These are phyloP conservation scores for Saturnispora zaruensis DNA, from an alignment of 805 yeast genomes.

Conservation along the genomic window DNA sequence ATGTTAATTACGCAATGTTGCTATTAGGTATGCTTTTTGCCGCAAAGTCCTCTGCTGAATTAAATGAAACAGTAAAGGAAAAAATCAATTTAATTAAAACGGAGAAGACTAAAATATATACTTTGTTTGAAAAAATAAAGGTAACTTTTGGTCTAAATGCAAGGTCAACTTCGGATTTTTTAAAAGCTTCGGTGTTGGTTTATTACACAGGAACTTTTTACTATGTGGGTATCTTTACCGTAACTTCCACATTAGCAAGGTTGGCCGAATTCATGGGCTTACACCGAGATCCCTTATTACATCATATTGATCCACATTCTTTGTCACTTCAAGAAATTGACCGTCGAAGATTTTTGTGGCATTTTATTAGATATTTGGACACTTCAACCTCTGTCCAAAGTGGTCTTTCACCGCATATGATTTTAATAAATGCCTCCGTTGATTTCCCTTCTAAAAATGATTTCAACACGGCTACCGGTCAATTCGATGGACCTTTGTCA, in stretches of 20 bases:
- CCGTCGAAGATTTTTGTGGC: constrained; percentile 12
- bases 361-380: constrained; percentile 13
- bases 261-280: constrained; percentile 15
- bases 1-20: constrained; percentile 11
- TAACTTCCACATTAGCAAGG: constrained; percentile 12
- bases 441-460: constrained; percentile 13
- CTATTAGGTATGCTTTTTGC: constrained; percentile 13
- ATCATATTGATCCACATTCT: constrained; percentile 9
- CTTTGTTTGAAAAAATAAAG: constrained; percentile 12
- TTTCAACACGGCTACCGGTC: constrained; percentile 8
- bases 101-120: constrained; percentile 3
- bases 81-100: neutral
- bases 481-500: constrained; percentile 14
- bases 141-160: constrained; percentile 6
- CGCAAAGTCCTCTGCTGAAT: constrained; percentile 8
- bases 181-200: constrained; percentile 12
- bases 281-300: constrained; percentile 14
- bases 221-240: constrained; percentile 11
- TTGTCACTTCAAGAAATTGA: constrained; percentile 11
- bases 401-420: constrained; percentile 17
- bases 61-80: constrained; percentile 5
- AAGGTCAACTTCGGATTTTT: constrained; percentile 10
- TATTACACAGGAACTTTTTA: constrained; percentile 11
- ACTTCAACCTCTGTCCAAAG: constrained; percentile 13
- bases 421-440: constrained; percentile 14